Conservation (phyloP, 306 rosid species). For the Trichosanthes cucumerina region DNA sequence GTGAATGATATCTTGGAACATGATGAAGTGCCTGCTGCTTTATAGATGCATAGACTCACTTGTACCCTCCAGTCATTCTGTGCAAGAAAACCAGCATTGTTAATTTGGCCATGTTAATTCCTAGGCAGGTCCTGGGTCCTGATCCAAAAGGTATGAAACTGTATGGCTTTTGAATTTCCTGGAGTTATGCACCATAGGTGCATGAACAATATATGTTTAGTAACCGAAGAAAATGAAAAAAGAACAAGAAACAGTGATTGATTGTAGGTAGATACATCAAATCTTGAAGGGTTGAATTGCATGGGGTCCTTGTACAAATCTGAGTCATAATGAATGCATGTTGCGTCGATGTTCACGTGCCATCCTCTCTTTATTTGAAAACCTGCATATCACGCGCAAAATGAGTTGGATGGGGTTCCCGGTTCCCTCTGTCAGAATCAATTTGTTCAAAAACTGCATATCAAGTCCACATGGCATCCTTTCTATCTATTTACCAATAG, state of each 20-base stretch:
- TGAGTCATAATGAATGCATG: slow-evolving; percentile 55
- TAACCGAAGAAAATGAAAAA: neutral
- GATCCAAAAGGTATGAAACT: slow-evolving; percentile 59
- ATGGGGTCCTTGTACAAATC: slow-evolving; percentile 43
- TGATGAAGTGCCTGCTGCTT: neutral
- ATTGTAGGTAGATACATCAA: slow-evolving; percentile 29
- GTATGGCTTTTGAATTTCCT: slow-evolving; percentile 62
- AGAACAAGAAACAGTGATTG: slow-evolving; percentile 2
- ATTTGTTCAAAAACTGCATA: neutral
- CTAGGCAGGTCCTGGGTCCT: slow-evolving; percentile 70
- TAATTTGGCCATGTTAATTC: slow-evolving; percentile 57
- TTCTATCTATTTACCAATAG: neutral
- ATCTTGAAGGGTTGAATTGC: slow-evolving; percentile 65
- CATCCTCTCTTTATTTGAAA: slow-evolving; percentile 57
- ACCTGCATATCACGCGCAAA: slow-evolving; percentile 26
- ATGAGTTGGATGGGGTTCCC: neutral
- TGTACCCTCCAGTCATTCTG: slow-evolving; percentile 44
- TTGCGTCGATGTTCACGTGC: slow-evolving; percentile 62
- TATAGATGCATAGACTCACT: slow-evolving; percentile 23
- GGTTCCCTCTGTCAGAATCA: neutral
- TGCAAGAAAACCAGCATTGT: slow-evolving; percentile 59
- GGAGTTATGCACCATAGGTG: slow-evolving; percentile 8
- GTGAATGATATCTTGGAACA: neutral
- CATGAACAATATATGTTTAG: neutral
- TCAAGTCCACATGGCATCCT: neutral